phyloP scores from a whole-genome alignment of 1,139 yeast genomes.

The Candida sanyaensis region DNA sequence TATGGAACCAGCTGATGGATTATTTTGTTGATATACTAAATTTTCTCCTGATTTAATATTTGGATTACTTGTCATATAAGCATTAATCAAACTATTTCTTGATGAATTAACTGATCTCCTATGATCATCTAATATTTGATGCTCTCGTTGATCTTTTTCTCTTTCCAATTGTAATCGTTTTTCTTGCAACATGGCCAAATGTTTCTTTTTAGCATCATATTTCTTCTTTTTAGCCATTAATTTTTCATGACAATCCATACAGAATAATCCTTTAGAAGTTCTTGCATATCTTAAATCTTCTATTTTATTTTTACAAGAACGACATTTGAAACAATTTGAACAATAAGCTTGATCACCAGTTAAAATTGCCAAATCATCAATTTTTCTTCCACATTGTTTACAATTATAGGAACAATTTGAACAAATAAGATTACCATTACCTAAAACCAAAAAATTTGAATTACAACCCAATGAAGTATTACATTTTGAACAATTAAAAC shows the following conservation, averaged over 20 bases:
- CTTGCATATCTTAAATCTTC: constrained; percentile 92
- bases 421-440: constrained; percentile 90
- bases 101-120: constrained; percentile 11
- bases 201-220: constrained; percentile 49
- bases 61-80: constrained; percentile 12
- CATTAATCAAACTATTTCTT: constrained; percentile 15
- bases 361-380: constrained; percentile 92
- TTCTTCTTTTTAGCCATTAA: constrained; percentile 67
- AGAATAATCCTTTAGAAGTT: constrained; percentile 90
- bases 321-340: constrained; percentile 85
- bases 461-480: constrained; percentile 76
- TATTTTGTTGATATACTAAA: constrained; percentile 9
- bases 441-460: constrained; percentile 85
- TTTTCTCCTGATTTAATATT: constrained; percentile 6
- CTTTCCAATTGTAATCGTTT: constrained; percentile 11
- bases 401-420: constrained; percentile 90
- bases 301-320: constrained; percentile 84
- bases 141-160: constrained; percentile 10
- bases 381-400: constrained; percentile 83
- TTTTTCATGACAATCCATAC: constrained; percentile 91
- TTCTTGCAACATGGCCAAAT: constrained; percentile 19
- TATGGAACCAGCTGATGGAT: constrained; percentile 17
- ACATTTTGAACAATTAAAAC: constrained; percentile 90
- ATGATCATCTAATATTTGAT: constrained; percentile 8
- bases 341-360: constrained; percentile 97